Conservation (phyloP, 1,139 yeast species). For the Geotrichum klebahnii region DNA sequence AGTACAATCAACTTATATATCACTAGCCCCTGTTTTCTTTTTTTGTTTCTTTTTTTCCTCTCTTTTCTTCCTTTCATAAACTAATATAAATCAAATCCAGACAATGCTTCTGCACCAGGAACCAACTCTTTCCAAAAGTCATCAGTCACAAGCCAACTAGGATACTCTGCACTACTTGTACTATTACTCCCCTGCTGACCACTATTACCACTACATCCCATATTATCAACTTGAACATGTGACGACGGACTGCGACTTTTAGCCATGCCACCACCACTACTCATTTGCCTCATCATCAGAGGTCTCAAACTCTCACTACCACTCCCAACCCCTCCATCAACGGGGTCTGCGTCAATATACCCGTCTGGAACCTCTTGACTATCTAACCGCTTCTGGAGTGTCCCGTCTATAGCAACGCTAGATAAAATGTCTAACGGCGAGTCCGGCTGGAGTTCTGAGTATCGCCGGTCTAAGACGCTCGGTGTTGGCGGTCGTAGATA, state of each 20-base stretch:
- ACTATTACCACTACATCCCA: neutral
- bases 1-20: neutral
- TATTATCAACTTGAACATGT: neutral
- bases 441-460: constrained; percentile 24
- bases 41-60: neutral
- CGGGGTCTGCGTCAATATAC: neutral
- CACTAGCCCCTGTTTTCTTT: neutral
- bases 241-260: neutral
- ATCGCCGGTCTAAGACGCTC: constrained; percentile 1
- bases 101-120: constrained; percentile 34
- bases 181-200: neutral
- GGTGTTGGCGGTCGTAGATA: neutral
- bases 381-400: constrained; percentile 20
- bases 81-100: constrained; percentile 30
- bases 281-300: too few relatives aligned
- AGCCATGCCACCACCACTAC: neutral
- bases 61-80: neutral
- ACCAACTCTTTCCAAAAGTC: constrained; percentile 36
- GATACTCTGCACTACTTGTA: constrained; percentile 20
- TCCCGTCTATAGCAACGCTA: constrained; percentile 28
- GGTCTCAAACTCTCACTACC: too few relatives aligned
- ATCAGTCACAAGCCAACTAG: constrained; percentile 32
- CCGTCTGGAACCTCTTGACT: neutral
- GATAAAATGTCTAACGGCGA: constrained; percentile 36
- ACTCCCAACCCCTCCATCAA: neutral